phyloP scores from a whole-genome alignment of 1,139 yeast species.

The Pichia kudriavzevii region DNA sequence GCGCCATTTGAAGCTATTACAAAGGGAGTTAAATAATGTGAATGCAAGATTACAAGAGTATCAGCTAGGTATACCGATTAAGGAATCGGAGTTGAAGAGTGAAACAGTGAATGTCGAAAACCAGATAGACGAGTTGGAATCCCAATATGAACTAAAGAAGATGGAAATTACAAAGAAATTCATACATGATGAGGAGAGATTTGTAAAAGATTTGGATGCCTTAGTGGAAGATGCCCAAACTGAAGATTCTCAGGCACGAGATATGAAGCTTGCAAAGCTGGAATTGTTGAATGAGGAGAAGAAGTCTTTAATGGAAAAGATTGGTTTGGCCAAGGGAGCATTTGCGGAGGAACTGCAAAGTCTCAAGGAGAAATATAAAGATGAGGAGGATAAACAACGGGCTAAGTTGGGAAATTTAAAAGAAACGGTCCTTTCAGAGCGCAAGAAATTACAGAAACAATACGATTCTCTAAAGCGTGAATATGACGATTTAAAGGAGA shows the following conservation, averaged over 20 bases:
- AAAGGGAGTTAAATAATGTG: slow-evolving; percentile 1
- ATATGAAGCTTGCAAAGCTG: background rate
- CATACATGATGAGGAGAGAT: slow-evolving; percentile 2
- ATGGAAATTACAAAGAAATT: background rate
- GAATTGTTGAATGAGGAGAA: slow-evolving; percentile 3
- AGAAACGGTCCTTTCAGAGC: background rate
- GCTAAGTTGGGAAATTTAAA: background rate
- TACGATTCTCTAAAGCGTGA: background rate
- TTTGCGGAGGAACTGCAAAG: slow-evolving; percentile 1
- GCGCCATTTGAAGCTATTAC: too few relatives aligned
- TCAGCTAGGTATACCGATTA: slow-evolving; percentile 9
- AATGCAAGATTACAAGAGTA: slow-evolving; percentile 8
- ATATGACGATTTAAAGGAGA: too few relatives aligned
- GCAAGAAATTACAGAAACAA: background rate
- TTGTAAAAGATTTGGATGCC: slow-evolving; percentile 2
- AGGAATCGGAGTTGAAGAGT: slow-evolving; percentile 1
- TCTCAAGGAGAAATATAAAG: background rate
- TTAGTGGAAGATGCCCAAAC: slow-evolving; percentile 5
- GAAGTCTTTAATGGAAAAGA: slow-evolving; percentile 1
- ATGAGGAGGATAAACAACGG: background rate
- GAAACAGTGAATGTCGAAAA: background rate
- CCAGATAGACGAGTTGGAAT: slow-evolving; percentile 1
- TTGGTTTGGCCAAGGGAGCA: slow-evolving; percentile 6
- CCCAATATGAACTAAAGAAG: slow-evolving; percentile 2
- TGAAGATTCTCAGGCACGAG: slow-evolving; percentile 6